Conservation (phyloP, 352 stramenopile species). For the Phytophthora hibernalis region DNA sequence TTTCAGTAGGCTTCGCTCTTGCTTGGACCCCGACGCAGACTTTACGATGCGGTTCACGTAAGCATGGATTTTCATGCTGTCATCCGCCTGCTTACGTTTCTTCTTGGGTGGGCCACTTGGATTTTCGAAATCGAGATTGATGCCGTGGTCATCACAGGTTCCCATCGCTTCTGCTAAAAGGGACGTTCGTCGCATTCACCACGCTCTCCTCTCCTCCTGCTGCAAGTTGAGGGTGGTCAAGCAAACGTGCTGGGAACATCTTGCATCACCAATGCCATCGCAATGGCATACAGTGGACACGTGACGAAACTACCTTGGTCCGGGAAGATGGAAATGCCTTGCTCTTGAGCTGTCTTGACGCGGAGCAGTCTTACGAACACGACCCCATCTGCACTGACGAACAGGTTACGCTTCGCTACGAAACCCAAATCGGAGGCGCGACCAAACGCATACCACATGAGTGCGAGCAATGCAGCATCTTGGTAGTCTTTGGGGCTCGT, state of each 20-base stretch:
- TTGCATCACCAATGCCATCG: constrained; percentile 12
- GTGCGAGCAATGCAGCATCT: constrained; percentile 20
- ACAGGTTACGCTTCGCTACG: too few relatives aligned
- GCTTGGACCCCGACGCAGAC: background rate
- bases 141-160: background rate
- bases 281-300: constrained; percentile 5
- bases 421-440: too few relatives aligned
- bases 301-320: constrained; percentile 10
- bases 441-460: constrained; percentile 32
- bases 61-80: too few relatives aligned
- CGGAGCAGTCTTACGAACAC: constrained; percentile 23
- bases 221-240: background rate
- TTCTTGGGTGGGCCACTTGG: background rate
- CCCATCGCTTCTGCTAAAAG: background rate
- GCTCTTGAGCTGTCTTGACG: constrained; percentile 13
- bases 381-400: too few relatives aligned
- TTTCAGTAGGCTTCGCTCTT: constrained; percentile 1
- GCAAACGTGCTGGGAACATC: background rate
- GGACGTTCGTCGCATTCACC: background rate
- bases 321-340: constrained; percentile 7
- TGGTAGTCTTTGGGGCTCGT: constrained; percentile 23
- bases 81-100: background rate
- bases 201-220: background rate
- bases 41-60: constrained; percentile 9
- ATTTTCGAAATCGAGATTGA: background rate